Conservation (phyloP, 1,284 basidiomycete genomes). For the Vanrija humicola region DNA sequence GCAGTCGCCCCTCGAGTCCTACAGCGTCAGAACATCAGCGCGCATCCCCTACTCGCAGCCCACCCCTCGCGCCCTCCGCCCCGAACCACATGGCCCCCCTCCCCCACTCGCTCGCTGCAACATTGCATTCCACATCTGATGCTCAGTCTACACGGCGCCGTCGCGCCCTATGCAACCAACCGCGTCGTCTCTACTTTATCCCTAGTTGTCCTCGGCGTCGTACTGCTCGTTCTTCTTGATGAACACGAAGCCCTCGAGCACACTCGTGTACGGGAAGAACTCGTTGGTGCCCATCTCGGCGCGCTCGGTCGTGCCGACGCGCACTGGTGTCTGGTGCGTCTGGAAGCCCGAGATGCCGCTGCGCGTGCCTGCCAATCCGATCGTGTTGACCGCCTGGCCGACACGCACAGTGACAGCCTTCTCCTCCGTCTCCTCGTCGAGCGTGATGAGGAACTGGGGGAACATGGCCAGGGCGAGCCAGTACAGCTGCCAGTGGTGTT, state of each 20-base stretch:
- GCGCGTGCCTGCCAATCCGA: slow-evolving; percentile 47
- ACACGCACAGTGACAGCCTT: slow-evolving; percentile 90
- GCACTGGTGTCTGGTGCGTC: slow-evolving; percentile 93
- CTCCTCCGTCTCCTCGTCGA: slow-evolving; percentile 83
- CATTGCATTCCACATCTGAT: too few relatives aligned
- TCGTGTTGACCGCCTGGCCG: slow-evolving; percentile 64
- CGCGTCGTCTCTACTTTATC: background rate
- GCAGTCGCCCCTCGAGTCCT: too few relatives aligned
- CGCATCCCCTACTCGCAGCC: too few relatives aligned
- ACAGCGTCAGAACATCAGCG: too few relatives aligned
- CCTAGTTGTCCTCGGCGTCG: slow-evolving; percentile 39
- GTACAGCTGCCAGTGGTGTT: slow-evolving; percentile 98
- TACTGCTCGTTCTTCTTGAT: slow-evolving; percentile 61
- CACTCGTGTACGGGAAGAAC: slow-evolving; percentile 82
- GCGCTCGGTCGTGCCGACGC: slow-evolving; percentile 86
- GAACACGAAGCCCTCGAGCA: slow-evolving; percentile 85
- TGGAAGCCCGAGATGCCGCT: slow-evolving; percentile 62
- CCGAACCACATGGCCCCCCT: too few relatives aligned
- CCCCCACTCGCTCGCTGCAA: too few relatives aligned
- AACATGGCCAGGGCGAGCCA: slow-evolving; percentile 95
- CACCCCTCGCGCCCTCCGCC: too few relatives aligned
- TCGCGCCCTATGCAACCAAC: too few relatives aligned
- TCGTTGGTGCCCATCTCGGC: slow-evolving; percentile 97
- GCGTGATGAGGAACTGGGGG: slow-evolving; percentile 95
- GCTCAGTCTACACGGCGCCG: too few relatives aligned